phyloP scores from a whole-genome alignment of 768 basidiomycete genomes.

The Tubosaeta sp. region DNA sequence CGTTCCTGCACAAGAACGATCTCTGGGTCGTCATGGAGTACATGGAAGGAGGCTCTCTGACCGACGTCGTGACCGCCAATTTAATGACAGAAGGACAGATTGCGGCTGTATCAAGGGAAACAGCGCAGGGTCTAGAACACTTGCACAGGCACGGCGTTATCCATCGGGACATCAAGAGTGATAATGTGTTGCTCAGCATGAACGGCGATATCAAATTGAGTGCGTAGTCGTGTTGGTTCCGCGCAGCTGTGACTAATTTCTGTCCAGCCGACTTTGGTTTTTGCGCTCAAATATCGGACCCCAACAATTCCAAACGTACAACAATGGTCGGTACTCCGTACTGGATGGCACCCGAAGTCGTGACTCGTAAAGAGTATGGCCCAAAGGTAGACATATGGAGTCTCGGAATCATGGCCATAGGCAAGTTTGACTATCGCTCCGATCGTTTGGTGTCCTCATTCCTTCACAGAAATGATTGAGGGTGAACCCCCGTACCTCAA shows the following conservation, averaged over 20 bases:
- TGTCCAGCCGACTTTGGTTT: conserved; percentile 93
- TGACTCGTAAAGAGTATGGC: conserved; percentile 95
- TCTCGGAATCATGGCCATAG: conserved; percentile 94
- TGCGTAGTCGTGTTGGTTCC: conserved; percentile 42
- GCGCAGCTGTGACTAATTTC: neutral
- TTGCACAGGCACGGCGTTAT: conserved; percentile 96
- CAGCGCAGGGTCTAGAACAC: conserved; percentile 89
- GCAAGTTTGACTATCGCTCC: conserved; percentile 37
- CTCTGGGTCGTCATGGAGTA: conserved; percentile 99
- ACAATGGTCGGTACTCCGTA: conserved; percentile 99
- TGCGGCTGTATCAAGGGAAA: conserved; percentile 92
- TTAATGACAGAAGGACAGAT: conserved; percentile 99
- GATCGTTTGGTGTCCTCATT: conserved; percentile 5
- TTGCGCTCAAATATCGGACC: conserved; percentile 92
- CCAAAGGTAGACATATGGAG: conserved; percentile 99
- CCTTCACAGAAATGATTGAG: conserved; percentile 85
- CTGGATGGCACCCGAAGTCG: conserved; percentile 99
- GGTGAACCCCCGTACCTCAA: conserved; percentile 96
- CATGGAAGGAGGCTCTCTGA: conserved; percentile 95
- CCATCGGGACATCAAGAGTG: conserved; percentile 98
- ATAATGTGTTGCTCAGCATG: conserved; percentile 91
- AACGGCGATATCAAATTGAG: conserved; percentile 97
- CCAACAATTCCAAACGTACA: conserved; percentile 86
- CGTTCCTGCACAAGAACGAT: conserved; percentile 96
- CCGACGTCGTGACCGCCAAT: conserved; percentile 86